These are phyloP conservation scores for Syzygium syzygioides DNA, from an alignment of 441 rosid genomes.

Conservation along the genomic window DNA sequence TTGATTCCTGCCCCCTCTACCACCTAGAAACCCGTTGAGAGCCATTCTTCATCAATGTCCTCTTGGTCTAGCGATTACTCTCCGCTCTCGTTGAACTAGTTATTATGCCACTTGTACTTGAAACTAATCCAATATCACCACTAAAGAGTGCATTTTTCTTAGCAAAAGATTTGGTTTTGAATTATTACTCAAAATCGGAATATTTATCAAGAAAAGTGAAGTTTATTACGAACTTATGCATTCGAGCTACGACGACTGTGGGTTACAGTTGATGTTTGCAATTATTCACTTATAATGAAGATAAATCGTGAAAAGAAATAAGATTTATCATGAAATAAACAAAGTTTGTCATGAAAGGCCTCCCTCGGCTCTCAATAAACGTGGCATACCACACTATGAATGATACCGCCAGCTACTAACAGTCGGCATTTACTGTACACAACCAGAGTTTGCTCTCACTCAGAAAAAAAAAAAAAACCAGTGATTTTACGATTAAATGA, in stretches of 20 bases:
- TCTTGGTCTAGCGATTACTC: background rate
- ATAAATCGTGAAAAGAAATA: background rate
- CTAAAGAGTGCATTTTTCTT: background rate
- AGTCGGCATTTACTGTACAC: background rate
- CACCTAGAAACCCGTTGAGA: background rate
- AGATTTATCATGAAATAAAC: background rate
- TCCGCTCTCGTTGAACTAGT: rapidly evolving
- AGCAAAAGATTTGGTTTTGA: background rate
- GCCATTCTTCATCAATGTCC: background rate
- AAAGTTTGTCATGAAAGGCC: background rate
- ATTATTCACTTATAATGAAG: background rate
- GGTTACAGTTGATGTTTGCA: background rate
- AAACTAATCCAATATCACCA: background rate
- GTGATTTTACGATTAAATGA: background rate
- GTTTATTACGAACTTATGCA: background rate
- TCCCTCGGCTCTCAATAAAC: background rate
- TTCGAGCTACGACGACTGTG: background rate
- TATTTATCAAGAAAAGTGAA: background rate
- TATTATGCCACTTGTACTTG: background rate
- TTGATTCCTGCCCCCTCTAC: background rate
- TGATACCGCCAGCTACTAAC: background rate
- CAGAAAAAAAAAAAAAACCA: background rate
- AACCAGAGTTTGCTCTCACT: background rate
- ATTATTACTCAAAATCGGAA: background rate
- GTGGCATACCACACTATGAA: background rate